Conservation (phyloP, 129 eudicot species). For the Lactuca sativa region DNA sequence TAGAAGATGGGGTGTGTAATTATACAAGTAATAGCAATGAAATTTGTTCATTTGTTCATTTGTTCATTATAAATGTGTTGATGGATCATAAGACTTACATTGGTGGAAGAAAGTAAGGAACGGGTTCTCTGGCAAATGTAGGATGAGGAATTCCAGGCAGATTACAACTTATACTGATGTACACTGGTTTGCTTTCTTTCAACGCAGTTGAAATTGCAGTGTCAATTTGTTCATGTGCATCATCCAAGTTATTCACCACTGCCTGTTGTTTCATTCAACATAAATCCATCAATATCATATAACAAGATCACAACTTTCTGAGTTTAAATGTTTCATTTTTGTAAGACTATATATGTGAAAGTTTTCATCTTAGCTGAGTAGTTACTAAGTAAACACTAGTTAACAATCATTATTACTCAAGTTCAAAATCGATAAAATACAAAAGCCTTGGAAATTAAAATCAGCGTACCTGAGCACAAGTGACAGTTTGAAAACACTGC, state of each 20-base stretch:
- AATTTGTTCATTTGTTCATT: too few relatives aligned
- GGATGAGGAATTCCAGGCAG: conserved; percentile 79
- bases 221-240: conserved; percentile 86
- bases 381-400: neutral
- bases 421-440: too few relatives aligned
- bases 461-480: too few relatives aligned
- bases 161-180: conserved; percentile 81
- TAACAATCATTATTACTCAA: neutral
- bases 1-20: neutral
- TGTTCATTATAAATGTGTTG: too few relatives aligned
- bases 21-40: neutral
- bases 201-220: conserved; percentile 83
- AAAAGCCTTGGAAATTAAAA: neutral
- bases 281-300: neutral
- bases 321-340: too few relatives aligned
- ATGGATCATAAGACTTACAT: conserved; percentile 38
- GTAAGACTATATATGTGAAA: too few relatives aligned
- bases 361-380: too few relatives aligned
- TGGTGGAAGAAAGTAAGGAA: conserved; percentile 67
- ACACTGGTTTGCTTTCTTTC: conserved; percentile 85
- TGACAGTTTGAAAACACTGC: too few relatives aligned
- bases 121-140: conserved; percentile 65
- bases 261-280: conserved; percentile 48
- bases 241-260: conserved; percentile 80
- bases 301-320: neutral